Percentiles rank a stretch among this genome's conserved stretches.
Evolutionary conservation across 257 asterid genomes (phyloP).

Genomic region (Cinchona pubescens): DNA sequence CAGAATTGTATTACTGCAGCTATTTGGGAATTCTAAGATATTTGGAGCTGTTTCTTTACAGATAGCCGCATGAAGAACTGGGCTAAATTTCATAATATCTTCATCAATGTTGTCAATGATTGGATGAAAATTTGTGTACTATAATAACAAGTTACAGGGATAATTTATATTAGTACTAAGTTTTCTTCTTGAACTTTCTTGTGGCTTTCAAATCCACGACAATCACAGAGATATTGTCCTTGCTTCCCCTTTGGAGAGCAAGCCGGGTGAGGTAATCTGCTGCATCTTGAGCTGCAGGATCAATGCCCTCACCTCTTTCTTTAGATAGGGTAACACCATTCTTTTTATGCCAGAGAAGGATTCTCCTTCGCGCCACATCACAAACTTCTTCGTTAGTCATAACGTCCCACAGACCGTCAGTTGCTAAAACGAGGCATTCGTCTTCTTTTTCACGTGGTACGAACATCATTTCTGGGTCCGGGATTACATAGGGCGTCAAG

Average conservation of each 20-base stretch:
- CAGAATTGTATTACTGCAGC: not conserved
- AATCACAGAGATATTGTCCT: constrained; percentile 63
- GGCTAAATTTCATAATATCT: not conserved
- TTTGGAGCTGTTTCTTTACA: not conserved
- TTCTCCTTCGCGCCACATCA: constrained; percentile 56
- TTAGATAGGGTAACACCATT: constrained; percentile 31
- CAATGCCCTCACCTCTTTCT: constrained; percentile 42
- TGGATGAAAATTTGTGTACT: not conserved
- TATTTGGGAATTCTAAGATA: not conserved
- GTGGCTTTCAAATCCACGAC: constrained; percentile 66
- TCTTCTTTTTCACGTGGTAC: constrained; percentile 58
- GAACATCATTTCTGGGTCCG: constrained; percentile 61
- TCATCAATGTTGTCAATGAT: not conserved
- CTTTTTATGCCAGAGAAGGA: constrained; percentile 64
- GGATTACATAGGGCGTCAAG: constrained; percentile 61
- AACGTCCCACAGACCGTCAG: constrained; percentile 78
- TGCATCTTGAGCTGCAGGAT: constrained; percentile 69
- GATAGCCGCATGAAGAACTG: not conserved
- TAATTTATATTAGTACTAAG: constrained; percentile 9
- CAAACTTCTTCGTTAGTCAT: constrained; percentile 71
- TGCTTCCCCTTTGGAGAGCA: constrained; percentile 65
- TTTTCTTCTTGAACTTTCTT: constrained; percentile 59
- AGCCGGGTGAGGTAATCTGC: constrained; percentile 53
- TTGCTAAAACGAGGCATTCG: constrained; percentile 67
- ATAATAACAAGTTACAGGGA: not conserved